Percentiles rank a stretch among this genome's conserved stretches.
Conservation (phyloP, 2,329 filamentous ascomycete genomes). For the Colletotrichum karsti region DNA sequence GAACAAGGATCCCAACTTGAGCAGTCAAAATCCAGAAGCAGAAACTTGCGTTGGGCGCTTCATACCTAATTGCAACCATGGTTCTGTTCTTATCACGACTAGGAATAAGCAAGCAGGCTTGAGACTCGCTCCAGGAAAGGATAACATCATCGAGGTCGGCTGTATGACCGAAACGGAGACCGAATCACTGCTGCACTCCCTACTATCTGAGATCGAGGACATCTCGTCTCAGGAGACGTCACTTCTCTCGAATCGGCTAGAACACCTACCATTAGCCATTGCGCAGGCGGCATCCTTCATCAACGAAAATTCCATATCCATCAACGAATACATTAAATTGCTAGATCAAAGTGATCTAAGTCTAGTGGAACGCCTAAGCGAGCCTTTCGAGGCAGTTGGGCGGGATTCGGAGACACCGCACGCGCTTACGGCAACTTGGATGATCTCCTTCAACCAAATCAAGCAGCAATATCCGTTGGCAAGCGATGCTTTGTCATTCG, state of each 20-base stretch:
- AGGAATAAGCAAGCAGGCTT: slow-evolving; percentile 41
- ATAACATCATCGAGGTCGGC: slow-evolving; percentile 32
- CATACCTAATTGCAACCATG: slow-evolving; percentile 40
- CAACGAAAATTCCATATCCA: slow-evolving; percentile 34
- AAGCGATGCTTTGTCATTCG: slow-evolving; percentile 46
- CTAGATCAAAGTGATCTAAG: slow-evolving; percentile 31
- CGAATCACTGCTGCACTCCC: slow-evolving; percentile 32
- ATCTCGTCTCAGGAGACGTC: neutral
- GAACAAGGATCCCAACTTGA: too few relatives aligned
- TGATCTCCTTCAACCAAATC: slow-evolving; percentile 42
- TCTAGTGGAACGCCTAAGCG: slow-evolving; percentile 34
- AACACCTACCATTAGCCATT: neutral
- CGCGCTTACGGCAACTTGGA: slow-evolving; percentile 37
- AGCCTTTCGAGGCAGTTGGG: slow-evolving; percentile 34
- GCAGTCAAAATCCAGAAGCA: slow-evolving; percentile 18
- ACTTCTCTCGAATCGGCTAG: slow-evolving; percentile 28
- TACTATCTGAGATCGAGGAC: slow-evolving; percentile 23
- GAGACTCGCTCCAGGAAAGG: slow-evolving; percentile 33
- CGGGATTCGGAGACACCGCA: slow-evolving; percentile 39
- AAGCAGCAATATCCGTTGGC: slow-evolving; percentile 39
- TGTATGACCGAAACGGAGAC: slow-evolving; percentile 39
- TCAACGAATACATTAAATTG: slow-evolving; percentile 39
- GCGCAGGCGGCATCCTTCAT: neutral
- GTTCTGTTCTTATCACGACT: slow-evolving; percentile 42
- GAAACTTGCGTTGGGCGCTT: slow-evolving; percentile 27